phyloP scores from a whole-genome alignment of 2,329 filamentous ascomycete species.

The Cryphonectria nitschkei region DNA sequence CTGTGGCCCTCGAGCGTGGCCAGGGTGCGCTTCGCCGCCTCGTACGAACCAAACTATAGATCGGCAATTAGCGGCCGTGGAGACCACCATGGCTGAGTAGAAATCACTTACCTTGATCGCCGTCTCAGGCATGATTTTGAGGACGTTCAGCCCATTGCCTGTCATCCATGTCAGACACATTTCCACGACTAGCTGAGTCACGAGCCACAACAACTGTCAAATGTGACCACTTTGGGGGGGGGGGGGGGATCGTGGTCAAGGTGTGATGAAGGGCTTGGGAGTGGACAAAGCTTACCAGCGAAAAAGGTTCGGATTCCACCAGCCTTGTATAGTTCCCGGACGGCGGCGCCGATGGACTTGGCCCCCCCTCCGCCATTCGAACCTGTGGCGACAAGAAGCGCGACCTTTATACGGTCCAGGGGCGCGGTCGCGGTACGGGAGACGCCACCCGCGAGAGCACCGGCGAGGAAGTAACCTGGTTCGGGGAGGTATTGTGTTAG shows the following conservation, averaged over 20 bases:
- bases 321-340: constrained; percentile 79
- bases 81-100: background rate
- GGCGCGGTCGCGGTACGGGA: constrained; percentile 95
- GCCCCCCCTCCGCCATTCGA: constrained; percentile 72
- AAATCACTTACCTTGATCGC: constrained; percentile 71
- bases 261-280: background rate
- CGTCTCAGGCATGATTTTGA: constrained; percentile 99
- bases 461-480: constrained; percentile 97
- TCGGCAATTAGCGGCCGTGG: background rate
- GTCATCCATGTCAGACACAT: constrained; percentile 20
- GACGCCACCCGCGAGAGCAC: constrained; percentile 90
- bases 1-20: constrained; percentile 86
- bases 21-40: constrained; percentile 87
- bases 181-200: background rate
- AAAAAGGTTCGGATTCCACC: constrained; percentile 90
- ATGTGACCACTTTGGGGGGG: background rate
- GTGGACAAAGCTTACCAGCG: constrained; percentile 67
- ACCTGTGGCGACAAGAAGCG: constrained; percentile 85
- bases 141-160: constrained; percentile 95
- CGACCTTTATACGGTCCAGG: constrained; percentile 95
- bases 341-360: constrained; percentile 72
- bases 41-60: constrained; percentile 82
- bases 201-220: background rate
- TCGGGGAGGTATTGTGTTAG: constrained; percentile 75
- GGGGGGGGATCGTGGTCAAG: background rate